phyloP scores from a whole-genome alignment of 2,329 filamentous ascomycete species.

The Hysterium pulicare region DNA sequence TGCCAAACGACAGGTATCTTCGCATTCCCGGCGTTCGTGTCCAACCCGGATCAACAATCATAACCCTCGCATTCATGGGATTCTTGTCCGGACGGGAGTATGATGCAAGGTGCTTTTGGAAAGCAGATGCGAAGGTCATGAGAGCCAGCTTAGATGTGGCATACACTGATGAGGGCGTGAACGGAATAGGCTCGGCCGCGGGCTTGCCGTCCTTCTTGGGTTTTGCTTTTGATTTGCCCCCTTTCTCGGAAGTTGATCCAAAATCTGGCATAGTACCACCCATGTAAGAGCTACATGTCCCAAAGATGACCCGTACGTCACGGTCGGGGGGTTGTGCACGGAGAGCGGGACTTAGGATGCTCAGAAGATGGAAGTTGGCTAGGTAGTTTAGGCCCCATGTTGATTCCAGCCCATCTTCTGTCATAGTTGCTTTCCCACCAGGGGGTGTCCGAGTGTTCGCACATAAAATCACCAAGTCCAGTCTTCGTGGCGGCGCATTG shows the following conservation, averaged over 20 bases:
- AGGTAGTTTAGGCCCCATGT: slow-evolving; percentile 96
- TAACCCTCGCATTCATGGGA: slow-evolving; percentile 76
- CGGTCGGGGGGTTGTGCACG: slow-evolving; percentile 89
- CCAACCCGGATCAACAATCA: slow-evolving; percentile 84
- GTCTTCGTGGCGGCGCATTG: slow-evolving; percentile 79
- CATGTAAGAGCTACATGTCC: slow-evolving; percentile 87
- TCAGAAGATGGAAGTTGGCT: slow-evolving; percentile 90
- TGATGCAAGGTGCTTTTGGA: slow-evolving; percentile 84
- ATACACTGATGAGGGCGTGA: slow-evolving; percentile 45
- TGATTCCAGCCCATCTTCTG: slow-evolving; percentile 76
- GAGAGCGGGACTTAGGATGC: slow-evolving; percentile 85
- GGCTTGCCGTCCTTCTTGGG: slow-evolving; percentile 48
- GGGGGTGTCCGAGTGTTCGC: slow-evolving; percentile 73
- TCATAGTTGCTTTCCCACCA: slow-evolving; percentile 58
- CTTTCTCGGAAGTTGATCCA: slow-evolving; percentile 41
- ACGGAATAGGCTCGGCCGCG: slow-evolving; percentile 28
- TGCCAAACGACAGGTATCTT: slow-evolving; percentile 81
- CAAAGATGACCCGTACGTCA: slow-evolving; percentile 83
- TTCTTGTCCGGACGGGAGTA: slow-evolving; percentile 81
- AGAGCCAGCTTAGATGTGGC: slow-evolving; percentile 64
- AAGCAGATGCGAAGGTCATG: slow-evolving; percentile 84
- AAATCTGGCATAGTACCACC: slow-evolving; percentile 64
- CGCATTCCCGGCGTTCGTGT: slow-evolving; percentile 82
- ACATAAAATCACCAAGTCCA: slow-evolving; percentile 90
- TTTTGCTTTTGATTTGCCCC: slow-evolving; percentile 46